Conservation (phyloP, 2,329 filamentous ascomycete species). For the Raffaelea albimanens region DNA sequence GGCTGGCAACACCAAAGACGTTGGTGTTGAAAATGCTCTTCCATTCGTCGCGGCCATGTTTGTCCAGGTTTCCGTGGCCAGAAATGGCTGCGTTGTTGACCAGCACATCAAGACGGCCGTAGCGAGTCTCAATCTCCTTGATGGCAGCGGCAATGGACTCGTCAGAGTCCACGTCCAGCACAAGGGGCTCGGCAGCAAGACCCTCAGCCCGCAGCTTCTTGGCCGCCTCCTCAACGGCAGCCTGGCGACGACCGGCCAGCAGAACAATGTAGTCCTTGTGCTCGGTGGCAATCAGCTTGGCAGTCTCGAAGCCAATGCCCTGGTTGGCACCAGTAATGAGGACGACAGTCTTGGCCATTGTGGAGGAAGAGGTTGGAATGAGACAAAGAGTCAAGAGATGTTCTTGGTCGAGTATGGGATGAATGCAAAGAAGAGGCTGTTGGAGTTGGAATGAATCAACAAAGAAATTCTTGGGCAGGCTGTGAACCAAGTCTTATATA, state of each 20-base stretch:
- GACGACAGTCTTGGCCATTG: constrained; percentile 11
- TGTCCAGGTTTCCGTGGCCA: not conserved
- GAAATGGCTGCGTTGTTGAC: constrained; percentile 19
- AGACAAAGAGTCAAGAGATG: no score
- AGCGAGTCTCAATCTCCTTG: constrained; percentile 15
- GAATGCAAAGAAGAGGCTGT: no score
- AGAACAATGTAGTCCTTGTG: constrained; percentile 28
- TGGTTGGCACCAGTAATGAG: constrained; percentile 32
- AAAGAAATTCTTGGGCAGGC: no score
- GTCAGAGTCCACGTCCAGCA: constrained; percentile 32
- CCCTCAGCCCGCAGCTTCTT: constrained; percentile 17
- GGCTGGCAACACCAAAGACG: constrained; percentile 18
- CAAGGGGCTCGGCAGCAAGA: constrained; percentile 24
- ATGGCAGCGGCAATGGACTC: constrained; percentile 27
- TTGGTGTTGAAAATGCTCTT: constrained; percentile 9
- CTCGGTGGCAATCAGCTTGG: constrained; percentile 27
- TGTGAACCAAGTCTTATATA: no score
- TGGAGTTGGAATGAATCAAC: no score
- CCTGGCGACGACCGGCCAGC: constrained; percentile 25
- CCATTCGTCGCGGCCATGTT: not conserved
- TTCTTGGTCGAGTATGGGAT: no score
- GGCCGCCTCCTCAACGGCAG: constrained; percentile 25
- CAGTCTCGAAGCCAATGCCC: constrained; percentile 31
- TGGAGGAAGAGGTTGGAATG: not conserved
- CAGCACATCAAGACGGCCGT: constrained; percentile 24